phyloP scores from a whole-genome alignment of 176 grass and related monocot genomes.

The Bothriochloa decipiens region DNA sequence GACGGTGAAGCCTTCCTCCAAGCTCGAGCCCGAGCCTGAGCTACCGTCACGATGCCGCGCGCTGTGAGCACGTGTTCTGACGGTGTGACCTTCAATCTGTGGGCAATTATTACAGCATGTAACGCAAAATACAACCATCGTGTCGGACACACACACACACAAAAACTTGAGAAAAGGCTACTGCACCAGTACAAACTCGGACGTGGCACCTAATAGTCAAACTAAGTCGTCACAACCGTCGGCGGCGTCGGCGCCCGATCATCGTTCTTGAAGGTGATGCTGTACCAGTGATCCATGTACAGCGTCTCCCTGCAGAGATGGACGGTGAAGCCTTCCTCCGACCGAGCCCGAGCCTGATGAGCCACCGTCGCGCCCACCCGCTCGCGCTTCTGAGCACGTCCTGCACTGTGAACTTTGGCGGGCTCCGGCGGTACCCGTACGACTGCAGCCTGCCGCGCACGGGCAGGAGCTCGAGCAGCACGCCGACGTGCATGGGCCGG shows the following conservation, averaged over 20 bases:
- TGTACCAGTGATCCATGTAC: constrained; percentile 58
- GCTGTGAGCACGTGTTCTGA: no score
- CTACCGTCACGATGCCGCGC: no score
- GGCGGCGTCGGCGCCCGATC: background rate
- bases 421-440: constrained; percentile 30
- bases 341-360: background rate
- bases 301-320: constrained; percentile 48
- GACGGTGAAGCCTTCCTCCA: no score
- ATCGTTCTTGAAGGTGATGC: constrained; percentile 44
- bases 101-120: no score
- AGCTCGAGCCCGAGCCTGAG: no score
- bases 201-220: no score
- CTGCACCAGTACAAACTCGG: no score
- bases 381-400: constrained; percentile 3
- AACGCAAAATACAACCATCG: no score
- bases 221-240: background rate
- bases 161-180: no score
- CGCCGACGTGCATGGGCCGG: background rate
- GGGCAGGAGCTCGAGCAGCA: constrained; percentile 40
- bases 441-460: constrained; percentile 30
- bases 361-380: fast-evolving
- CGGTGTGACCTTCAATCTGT: no score
- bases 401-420: constrained; percentile 35
- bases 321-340: background rate
- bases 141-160: no score